phyloP scores from a whole-genome alignment of 1,284 basidiomycete genomes.

The Tilletia caries region DNA sequence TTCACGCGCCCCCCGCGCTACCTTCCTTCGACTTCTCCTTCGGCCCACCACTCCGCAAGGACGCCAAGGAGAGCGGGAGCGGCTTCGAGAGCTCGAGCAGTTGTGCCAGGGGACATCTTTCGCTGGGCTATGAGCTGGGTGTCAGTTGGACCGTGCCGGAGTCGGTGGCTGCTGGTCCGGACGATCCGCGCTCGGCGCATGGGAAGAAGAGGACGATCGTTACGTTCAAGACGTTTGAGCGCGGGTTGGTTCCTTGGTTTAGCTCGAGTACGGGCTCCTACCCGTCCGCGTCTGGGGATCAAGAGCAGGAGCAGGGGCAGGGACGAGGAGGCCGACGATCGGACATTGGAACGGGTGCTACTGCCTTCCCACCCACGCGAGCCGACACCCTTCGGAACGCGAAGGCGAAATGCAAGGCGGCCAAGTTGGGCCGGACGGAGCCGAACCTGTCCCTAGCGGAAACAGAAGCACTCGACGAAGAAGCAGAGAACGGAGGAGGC shows the following conservation, averaged over 20 bases:
- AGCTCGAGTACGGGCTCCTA: neutral
- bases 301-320: neutral
- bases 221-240: slow-evolving; percentile 8
- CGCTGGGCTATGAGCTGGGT: neutral
- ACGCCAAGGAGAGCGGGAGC: neutral
- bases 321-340: too few relatives aligned
- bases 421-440: neutral
- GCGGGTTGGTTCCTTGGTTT: neutral
- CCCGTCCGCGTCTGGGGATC: neutral
- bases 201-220: neutral
- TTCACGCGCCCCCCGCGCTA: neutral
- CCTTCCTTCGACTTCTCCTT: neutral
- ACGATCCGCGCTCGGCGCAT: neutral
- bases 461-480: neutral
- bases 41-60: neutral
- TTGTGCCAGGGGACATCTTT: neutral
- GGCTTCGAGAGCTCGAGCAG: neutral
- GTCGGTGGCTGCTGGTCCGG: neutral
- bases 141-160: neutral
- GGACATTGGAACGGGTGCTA: too few relatives aligned
- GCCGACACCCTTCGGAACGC: neutral
- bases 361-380: neutral
- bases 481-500: neutral
- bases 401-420: neutral
- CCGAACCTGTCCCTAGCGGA: neutral